phyloP scores from a whole-genome alignment of 2,329 filamentous ascomycete species.

The Neofusicoccum laricinum region DNA sequence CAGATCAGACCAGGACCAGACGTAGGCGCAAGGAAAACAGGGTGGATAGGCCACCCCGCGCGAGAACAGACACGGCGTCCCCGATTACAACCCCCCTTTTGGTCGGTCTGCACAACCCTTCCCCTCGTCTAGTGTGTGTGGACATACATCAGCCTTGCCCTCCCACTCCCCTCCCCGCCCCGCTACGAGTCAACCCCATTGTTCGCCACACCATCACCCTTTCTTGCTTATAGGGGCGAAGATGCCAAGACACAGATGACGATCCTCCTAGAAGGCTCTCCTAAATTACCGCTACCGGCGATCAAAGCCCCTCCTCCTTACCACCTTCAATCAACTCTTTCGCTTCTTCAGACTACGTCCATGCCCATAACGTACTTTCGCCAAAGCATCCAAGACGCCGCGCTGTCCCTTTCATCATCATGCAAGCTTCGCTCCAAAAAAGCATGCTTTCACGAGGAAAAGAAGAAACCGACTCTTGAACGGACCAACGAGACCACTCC shows the following conservation, averaged over 20 bases:
- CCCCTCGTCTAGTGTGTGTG: not conserved
- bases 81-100: not conserved
- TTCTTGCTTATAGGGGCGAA: not conserved
- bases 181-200: too few species aligned
- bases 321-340: not conserved
- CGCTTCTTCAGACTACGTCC: not conserved
- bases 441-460: not conserved
- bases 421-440: not conserved
- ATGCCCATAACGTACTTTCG: not conserved
- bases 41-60: not conserved
- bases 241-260: constrained; percentile 4
- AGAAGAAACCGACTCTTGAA: not conserved
- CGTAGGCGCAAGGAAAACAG: too few species aligned
- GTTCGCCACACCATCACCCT: not conserved
- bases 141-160: not conserved
- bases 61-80: not conserved
- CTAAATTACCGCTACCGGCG: not conserved
- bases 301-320: not conserved
- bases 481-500: not conserved
- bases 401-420: constrained; percentile 1
- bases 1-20: too few species aligned
- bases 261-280: not conserved
- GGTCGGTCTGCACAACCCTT: not conserved
- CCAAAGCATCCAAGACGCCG: constrained; percentile 1
- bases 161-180: not conserved